Conservation (phyloP, 192 early-diverging fungal genomes). For the Gaertneriomyces semiglobifer region DNA sequence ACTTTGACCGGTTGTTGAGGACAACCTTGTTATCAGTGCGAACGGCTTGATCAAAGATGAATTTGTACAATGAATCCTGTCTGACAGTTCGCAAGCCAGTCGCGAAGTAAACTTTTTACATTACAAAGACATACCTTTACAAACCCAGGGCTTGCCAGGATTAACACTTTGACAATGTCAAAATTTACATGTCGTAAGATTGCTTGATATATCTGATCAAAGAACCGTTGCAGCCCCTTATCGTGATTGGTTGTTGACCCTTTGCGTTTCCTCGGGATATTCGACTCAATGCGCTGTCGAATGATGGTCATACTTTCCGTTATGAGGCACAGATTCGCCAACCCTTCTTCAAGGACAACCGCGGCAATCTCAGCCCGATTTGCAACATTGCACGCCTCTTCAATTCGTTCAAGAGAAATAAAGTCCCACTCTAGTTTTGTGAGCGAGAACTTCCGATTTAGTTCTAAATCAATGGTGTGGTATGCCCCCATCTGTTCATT, state of each 20-base stretch:
- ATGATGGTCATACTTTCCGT: constrained; percentile 96
- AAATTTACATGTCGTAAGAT: constrained; percentile 89
- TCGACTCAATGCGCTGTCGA: constrained; percentile 83
- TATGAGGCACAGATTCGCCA: constrained; percentile 90
- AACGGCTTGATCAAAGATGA: constrained; percentile 81
- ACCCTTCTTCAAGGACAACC: constrained; percentile 72
- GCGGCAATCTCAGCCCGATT: constrained; percentile 90
- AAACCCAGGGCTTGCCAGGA: constrained; percentile 96
- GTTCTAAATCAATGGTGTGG: constrained; percentile 91
- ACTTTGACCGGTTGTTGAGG: constrained; percentile 82
- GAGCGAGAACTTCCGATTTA: constrained; percentile 84
- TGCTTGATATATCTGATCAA: constrained; percentile 84
- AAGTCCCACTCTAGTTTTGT: constrained; percentile 90
- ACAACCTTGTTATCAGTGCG: constrained; percentile 74
- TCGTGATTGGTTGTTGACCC: constrained; percentile 88
- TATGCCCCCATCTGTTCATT: constrained; percentile 74
- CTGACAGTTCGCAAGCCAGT: background rate
- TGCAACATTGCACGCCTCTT: constrained; percentile 83
- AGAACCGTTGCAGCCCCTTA: constrained; percentile 75
- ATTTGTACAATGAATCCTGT: constrained; percentile 80
- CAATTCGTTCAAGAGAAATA: constrained; percentile 84
- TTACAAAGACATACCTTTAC: constrained; percentile 56
- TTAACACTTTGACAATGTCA: constrained; percentile 90
- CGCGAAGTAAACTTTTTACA: background rate
- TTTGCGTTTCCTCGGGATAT: constrained; percentile 89